phyloP scores from a whole-genome alignment of 2,329 filamentous ascomycete species.

The Fusarium goolgardi region DNA sequence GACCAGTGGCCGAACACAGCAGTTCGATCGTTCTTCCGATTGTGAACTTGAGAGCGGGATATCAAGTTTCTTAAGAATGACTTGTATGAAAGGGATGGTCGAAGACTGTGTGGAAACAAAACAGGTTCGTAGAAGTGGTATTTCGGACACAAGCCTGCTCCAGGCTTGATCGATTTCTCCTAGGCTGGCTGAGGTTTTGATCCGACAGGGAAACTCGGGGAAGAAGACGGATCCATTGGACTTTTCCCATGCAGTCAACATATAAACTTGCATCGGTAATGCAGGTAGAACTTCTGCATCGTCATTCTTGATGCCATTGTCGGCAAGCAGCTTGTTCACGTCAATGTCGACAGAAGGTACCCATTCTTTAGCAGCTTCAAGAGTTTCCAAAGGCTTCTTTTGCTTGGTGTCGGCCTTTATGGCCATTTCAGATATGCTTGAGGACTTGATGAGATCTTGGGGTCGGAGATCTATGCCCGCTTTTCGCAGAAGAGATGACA shows the following conservation, averaged over 20 bases:
- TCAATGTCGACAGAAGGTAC: slow-evolving; percentile 55
- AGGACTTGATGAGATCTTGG: slow-evolving; percentile 75
- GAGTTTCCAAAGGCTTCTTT: not conserved
- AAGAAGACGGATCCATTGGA: slow-evolving; percentile 76
- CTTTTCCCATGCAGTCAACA: slow-evolving; percentile 81
- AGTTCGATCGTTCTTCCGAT: not conserved
- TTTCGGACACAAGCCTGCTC: slow-evolving; percentile 64
- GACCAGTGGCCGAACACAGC: slow-evolving; percentile 25
- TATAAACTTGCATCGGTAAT: slow-evolving; percentile 82
- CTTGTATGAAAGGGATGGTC: slow-evolving; percentile 70
- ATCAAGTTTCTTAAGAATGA: slow-evolving; percentile 57
- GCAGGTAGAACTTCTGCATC: slow-evolving; percentile 74
- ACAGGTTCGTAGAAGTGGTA: slow-evolving; percentile 75
- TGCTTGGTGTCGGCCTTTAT: slow-evolving; percentile 17
- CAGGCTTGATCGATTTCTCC: slow-evolving; percentile 68
- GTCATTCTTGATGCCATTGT: slow-evolving; percentile 55
- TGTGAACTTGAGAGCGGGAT: slow-evolving; percentile 11
- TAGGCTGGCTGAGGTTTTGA: slow-evolving; percentile 56
- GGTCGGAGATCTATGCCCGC: slow-evolving; percentile 72
- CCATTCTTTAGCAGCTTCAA: slow-evolving; percentile 41
- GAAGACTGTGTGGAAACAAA: slow-evolving; percentile 66
- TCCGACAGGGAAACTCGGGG: slow-evolving; percentile 73
- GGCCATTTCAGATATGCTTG: slow-evolving; percentile 74
- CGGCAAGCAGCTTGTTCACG: slow-evolving; percentile 52
- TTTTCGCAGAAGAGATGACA: slow-evolving; percentile 76